Percentiles rank a stretch among this genome's conserved stretches.
These are phyloP conservation scores for Suillus plorans DNA, from an alignment of 768 basidiomycete species.

Conservation along the genomic window DNA sequence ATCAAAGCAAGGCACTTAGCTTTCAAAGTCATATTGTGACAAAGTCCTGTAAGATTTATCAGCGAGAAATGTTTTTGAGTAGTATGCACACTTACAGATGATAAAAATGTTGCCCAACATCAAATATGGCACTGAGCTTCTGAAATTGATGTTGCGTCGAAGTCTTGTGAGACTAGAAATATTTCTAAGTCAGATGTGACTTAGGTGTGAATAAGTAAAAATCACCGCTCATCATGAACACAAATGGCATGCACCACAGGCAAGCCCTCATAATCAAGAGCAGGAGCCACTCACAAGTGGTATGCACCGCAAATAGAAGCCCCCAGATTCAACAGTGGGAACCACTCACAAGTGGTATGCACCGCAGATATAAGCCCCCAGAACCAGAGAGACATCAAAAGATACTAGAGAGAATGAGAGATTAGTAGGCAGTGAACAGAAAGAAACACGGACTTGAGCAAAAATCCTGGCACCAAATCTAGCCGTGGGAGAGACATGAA, in stretches of 20 bases:
- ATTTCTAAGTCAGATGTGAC: neutral
- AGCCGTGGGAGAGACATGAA: too few species aligned
- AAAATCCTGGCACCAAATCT: too few species aligned
- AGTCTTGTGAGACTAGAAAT: neutral
- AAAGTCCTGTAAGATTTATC: neutral
- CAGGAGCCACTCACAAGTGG: neutral
- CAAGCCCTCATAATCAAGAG: neutral
- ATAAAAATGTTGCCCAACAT: neutral
- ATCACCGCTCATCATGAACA: neutral
- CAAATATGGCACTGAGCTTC: neutral
- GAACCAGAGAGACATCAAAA: too few species aligned
- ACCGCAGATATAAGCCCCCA: too few species aligned
- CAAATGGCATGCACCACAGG: neutral
- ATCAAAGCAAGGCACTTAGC: neutral
- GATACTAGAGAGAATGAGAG: too few species aligned
- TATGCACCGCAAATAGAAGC: neutral
- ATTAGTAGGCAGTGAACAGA: neutral
- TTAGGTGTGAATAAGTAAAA: neutral
- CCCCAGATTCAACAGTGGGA: neutral
- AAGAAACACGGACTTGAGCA: too few species aligned
- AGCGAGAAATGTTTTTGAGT: neutral
- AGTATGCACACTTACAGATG: neutral
- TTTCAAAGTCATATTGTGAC: neutral
- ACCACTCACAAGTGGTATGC: too few species aligned
- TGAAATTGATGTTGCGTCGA: neutral